These are phyloP conservation scores for Tuber brumale DNA, from an alignment of 495 filamentous ascomycete genomes.

Conservation along the genomic window DNA sequence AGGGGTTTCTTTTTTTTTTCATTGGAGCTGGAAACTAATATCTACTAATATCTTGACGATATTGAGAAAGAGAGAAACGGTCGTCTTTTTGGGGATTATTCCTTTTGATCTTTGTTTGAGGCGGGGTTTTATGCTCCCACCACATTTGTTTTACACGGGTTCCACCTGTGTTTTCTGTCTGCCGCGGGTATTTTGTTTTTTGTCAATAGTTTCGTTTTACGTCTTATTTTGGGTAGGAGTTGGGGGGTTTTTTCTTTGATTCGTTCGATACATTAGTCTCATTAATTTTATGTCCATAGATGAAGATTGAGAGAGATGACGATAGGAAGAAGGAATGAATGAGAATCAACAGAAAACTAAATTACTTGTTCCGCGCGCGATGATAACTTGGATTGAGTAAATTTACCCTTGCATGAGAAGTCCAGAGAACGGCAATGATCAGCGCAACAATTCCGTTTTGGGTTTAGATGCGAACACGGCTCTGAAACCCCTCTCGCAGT, in stretches of 20 bases:
- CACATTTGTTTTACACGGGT: background rate
- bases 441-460: background rate
- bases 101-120: background rate
- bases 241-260: background rate
- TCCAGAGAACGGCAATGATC: background rate
- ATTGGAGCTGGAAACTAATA: conserved; percentile 7
- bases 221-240: background rate
- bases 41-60: conserved; percentile 5
- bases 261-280: background rate
- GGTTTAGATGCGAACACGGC: background rate
- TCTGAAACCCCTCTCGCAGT: too few species aligned
- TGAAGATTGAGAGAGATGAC: background rate
- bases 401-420: background rate
- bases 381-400: background rate
- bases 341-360: background rate
- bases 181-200: background rate
- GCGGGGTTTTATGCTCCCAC: background rate
- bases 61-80: conserved; percentile 5
- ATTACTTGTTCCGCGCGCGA: background rate
- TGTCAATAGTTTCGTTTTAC: background rate
- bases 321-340: background rate
- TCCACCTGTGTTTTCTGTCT: background rate
- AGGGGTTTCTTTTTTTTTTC: background rate
- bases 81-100: background rate
- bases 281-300: conserved; percentile 4